Conservation (phyloP, 441 rosid genomes). For the Pelargonium australe region DNA sequence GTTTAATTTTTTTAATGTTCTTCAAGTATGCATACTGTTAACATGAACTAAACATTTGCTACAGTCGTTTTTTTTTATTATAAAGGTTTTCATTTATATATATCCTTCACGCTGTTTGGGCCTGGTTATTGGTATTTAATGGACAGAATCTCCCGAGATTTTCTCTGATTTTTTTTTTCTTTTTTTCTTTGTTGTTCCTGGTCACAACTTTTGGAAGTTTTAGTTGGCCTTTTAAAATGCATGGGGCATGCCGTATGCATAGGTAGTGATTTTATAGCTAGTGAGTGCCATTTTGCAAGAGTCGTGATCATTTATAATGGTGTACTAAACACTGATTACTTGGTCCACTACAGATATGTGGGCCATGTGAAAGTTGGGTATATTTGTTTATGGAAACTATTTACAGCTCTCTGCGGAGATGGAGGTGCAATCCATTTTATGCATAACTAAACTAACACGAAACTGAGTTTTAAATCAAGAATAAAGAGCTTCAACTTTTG, state of each 20-base stretch:
- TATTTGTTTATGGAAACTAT: neutral
- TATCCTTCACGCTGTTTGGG: neutral
- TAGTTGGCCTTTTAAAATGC: neutral
- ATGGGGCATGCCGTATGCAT: neutral
- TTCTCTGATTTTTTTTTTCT: conserved; percentile 2
- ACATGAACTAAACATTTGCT: neutral
- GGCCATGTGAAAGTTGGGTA: neutral
- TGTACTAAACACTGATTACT: neutral
- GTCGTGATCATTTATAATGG: neutral
- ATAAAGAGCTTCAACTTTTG: neutral
- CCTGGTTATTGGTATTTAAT: neutral
- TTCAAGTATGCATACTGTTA: neutral
- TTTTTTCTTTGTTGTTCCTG: neutral
- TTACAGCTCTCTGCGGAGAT: neutral
- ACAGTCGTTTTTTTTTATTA: neutral
- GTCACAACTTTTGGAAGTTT: neutral
- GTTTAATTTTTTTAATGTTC: conserved; percentile 13
- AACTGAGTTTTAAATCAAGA: neutral
- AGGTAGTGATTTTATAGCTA: neutral
- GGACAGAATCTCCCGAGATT: neutral
- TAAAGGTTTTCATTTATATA: neutral
- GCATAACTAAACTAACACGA: neutral
- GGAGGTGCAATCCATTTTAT: neutral
- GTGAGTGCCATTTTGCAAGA: neutral
- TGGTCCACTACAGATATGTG: neutral